phyloP scores from a whole-genome alignment of 257 asterid genomes.

The Jaltomata sinuosa region DNA sequence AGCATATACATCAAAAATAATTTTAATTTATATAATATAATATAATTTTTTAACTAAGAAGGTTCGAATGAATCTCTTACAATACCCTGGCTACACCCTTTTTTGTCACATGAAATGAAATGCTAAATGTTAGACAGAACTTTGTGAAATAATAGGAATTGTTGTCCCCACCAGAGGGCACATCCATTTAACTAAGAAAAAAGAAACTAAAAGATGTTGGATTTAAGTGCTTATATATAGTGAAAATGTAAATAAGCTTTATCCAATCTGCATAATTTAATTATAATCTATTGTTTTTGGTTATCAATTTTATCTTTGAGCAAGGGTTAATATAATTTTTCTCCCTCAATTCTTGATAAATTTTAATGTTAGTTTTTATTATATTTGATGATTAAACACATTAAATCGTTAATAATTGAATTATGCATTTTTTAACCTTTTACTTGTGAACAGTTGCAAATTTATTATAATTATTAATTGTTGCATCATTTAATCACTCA shows the following conservation, averaged over 20 bases:
- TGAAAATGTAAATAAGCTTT: too few species aligned
- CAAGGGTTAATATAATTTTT: neutral
- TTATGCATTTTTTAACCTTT: neutral
- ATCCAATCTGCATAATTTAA: too few species aligned
- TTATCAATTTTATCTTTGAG: neutral
- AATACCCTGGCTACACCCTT: too few species aligned
- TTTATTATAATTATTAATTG: neutral
- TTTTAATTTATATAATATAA: too few species aligned
- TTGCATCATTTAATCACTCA: neutral
- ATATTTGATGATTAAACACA: neutral
- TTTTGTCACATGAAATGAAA: neutral
- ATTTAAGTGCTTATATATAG: neutral
- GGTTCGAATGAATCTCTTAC: too few species aligned
- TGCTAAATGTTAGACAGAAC: neutral
- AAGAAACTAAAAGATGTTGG: neutral
- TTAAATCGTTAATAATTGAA: neutral
- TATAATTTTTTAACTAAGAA: too few species aligned
- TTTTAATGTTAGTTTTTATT: neutral
- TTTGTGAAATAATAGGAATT: neutral
- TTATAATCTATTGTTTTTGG: too few species aligned
- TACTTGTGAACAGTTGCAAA: neutral
- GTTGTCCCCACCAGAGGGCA: neutral
- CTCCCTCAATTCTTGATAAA: neutral
- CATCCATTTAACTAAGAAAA: neutral
- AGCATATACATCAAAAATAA: too few species aligned